Evolutionary conservation across 2,329 filamentous ascomycete genomes (phyloP), one percentile per base, ranked within the genome.

Genomic region (Alternaria solani): DNA sequence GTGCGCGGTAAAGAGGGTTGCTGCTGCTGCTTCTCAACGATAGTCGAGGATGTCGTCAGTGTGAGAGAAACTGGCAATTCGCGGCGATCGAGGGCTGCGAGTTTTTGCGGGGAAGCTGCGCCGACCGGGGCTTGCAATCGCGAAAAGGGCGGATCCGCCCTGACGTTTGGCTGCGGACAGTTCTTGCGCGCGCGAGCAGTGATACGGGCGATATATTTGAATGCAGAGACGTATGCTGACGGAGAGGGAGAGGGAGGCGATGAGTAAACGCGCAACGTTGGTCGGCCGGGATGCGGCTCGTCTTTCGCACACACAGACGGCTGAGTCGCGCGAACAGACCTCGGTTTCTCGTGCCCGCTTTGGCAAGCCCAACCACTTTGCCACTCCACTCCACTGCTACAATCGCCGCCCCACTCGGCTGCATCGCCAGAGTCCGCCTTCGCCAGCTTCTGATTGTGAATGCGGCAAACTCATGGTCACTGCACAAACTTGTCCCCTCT

Each of bases 301-400:
- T 52, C 64, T 68, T 67, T 65, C 39, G 16, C 30, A 34, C 18
- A 36, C 58, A 68, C 61, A 58, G 16, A 55, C 54, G 44, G 26
- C 59, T 58, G 63, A 65, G 34, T 62, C 57, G 65, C 58, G 61
- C 58, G 61, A 48, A 66, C 47, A 59, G 64, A 60, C 67, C 69
- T 72, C 69, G 69, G 69, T 67, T 64, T 64, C 59, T 60, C 44
- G 59, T 57, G 48, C 62, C 61, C 49, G 62, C 64, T 69, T 68
- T 58, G 64, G 69, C 62, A 70, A 69, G 55, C 63, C 65, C 63
- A 70, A 61, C 61, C 9, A 25, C 43, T 54, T 57, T 52, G 47
- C 54, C 58, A 57, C 54, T 32, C 54, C 58, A 57, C 54, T 32
- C 36, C 20, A 14, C 11, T 34, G 14, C 32, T 34, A 42, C 18